These are phyloP conservation scores for Caloboletus inedulis DNA, from an alignment of 1,284 basidiomycete genomes.

Conservation along the genomic window DNA sequence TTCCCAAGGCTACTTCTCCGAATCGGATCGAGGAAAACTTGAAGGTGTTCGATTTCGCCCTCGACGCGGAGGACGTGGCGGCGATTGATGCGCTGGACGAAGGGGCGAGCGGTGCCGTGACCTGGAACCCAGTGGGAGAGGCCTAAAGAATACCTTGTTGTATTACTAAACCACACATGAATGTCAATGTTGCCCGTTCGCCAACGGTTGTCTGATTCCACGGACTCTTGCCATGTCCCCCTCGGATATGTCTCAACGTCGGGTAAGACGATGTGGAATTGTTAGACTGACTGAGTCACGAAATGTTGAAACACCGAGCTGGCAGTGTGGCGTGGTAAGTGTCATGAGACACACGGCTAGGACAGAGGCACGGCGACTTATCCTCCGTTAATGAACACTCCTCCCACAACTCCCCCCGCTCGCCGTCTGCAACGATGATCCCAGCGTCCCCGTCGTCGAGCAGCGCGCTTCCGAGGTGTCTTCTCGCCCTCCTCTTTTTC, in stretches of 20 bases:
- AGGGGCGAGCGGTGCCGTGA: slow-evolving; percentile 35
- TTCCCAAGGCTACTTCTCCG: slow-evolving; percentile 42
- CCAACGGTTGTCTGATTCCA: neutral
- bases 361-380: neutral
- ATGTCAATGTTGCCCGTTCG: neutral
- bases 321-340: slow-evolving; percentile 21
- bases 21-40: slow-evolving; percentile 41
- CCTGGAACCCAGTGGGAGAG: slow-evolving; percentile 39
- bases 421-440: slow-evolving; percentile 25
- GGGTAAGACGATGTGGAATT: neutral
- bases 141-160: slow-evolving; percentile 1
- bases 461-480: neutral
- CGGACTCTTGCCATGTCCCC: neutral
- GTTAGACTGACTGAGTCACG: neutral
- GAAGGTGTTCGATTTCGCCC: slow-evolving; percentile 39
- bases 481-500: slow-evolving; percentile 15
- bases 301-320: neutral
- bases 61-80: slow-evolving; percentile 38
- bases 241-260: neutral
- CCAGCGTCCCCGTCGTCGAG: slow-evolving; percentile 2
- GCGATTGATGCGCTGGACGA: slow-evolving; percentile 37
- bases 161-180: neutral
- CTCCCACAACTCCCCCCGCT: slow-evolving; percentile 9
- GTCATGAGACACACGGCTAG: slow-evolving; percentile 14
- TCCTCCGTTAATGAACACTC: slow-evolving; percentile 20